Evolutionary conservation across 2,329 filamentous ascomycete genomes (phyloP).

Genomic region (Aspergillus brasiliensis): DNA sequence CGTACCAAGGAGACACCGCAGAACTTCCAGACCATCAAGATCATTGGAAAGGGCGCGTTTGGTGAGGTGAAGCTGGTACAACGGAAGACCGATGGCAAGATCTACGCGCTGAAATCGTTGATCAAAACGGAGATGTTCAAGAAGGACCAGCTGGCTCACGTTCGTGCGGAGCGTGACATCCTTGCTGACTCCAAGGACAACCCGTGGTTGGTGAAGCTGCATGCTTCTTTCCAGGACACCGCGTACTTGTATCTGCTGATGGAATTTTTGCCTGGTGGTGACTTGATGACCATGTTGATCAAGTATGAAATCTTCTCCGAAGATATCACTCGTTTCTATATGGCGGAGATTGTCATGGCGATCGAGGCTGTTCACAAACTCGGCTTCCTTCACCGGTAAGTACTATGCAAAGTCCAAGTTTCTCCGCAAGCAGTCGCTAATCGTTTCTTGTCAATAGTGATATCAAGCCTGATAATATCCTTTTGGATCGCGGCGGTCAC

Average conservation of each 20-base stretch:
- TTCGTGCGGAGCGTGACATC: conserved; percentile 96
- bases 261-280: conserved; percentile 97
- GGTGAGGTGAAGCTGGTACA: conserved; percentile 97
- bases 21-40: conserved; percentile 95
- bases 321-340: conserved; percentile 98
- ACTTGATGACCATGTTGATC: conserved; percentile 99
- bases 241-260: conserved; percentile 99
- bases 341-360: conserved; percentile 96
- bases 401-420: conserved; percentile 9
- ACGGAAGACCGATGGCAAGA: conserved; percentile 92
- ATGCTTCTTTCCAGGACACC: conserved; percentile 94
- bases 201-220: conserved; percentile 98
- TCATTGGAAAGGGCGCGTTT: conserved; percentile 98
- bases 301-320: conserved; percentile 99
- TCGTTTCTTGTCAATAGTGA: conserved; percentile 61
- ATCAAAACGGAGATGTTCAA: conserved; percentile 99
- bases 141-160: conserved; percentile 96
- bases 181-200: conserved; percentile 94
- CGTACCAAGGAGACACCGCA: conserved; percentile 89
- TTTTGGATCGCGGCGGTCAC: conserved; percentile 91
- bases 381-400: conserved; percentile 96
- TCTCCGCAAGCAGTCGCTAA: neutral
- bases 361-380: conserved; percentile 98
- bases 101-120: conserved; percentile 97
- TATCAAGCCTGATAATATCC: conserved; percentile 98